A percentile compares a stretch with the other conserved stretches of the same genome.
These are phyloP conservation scores for Echites panduratus DNA, from an alignment of 257 asterid genomes.

Conservation along the genomic window DNA sequence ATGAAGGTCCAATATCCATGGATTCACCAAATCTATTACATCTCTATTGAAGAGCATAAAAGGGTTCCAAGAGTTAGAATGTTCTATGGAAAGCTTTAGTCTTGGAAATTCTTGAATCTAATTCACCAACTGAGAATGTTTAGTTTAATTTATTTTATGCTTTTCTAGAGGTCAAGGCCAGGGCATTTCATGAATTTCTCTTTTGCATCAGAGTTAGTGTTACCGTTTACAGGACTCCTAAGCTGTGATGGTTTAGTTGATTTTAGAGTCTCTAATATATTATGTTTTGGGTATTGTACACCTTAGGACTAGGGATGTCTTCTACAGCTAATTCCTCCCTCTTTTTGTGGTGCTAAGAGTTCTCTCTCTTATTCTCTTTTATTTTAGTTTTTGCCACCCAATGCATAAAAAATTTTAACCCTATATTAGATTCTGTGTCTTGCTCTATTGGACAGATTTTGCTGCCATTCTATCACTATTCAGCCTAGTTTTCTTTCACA, in stretches of 20 bases:
- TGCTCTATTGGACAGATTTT: neutral
- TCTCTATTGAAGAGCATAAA: neutral
- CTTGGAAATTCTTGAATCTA: neutral
- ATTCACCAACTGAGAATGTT: too few species aligned
- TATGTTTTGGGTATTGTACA: neutral
- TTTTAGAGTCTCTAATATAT: too few species aligned
- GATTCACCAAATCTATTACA: neutral
- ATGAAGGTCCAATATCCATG: neutral
- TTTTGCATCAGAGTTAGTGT: neutral
- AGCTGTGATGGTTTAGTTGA: neutral
- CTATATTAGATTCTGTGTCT: neutral
- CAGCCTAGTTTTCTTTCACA: neutral
- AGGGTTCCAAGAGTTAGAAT: neutral
- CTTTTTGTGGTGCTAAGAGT: neutral
- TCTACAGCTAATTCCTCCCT: neutral
- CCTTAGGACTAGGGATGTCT: neutral
- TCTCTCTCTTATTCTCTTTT: neutral
- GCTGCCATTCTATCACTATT: neutral
- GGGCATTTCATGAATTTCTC: neutral
- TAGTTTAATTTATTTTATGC: too few species aligned
- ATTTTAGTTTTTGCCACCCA: too few species aligned
- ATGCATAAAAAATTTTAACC: too few species aligned
- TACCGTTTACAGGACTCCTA: too few species aligned
- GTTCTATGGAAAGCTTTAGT: neutral
- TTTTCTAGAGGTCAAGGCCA: neutral